Evolutionary conservation across 495 filamentous ascomycete genomes (phyloP), one percentile per base, ranked within the genome.

Genomic region (Annulohypoxylon bovei): DNA sequence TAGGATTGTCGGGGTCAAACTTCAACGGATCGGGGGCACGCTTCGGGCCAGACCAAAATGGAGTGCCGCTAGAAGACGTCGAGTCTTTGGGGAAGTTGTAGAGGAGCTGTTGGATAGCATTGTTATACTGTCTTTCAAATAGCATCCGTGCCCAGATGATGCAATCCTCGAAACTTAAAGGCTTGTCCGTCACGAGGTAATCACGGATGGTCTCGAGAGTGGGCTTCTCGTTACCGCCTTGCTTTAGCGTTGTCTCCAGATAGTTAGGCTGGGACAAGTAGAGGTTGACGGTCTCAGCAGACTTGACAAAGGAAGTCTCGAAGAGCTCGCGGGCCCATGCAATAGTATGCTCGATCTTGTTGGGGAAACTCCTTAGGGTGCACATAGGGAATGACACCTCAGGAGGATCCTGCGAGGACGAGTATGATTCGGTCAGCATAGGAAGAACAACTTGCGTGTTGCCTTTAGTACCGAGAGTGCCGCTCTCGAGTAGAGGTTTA

Each of bases 341-440:
- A 78, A 99, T 99, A 4, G 96, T 99, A 76, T 99, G 96, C 81
- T 99, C 93, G 76, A 99, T 99, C 75, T 89, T 91, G 83, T 99
- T 99, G 61, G 96, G 96, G 86, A 99, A 99, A 83, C 94, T 97
- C 66, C 94, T 88, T 60, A 99, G 84, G 3, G 96, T 99, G 78
- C 96, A 99, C 92, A 97, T 97, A 1, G 96, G 96, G 88, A 98
- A 98, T 0, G 94, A 97, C 80, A 97, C 93, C 85, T 99, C 96
- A 0, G 96, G 96, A 1, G 96, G 96, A 81, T 99, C 96, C 75
- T 97, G 96, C 5, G 95, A 98, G 70, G 94, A 97, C 3, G 96
- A 98, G 81, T 99, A 99, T 0, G 95, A 98, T 81, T 99, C 96
- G 6, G 96, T 98, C 66, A 97, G 81, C 65, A 85, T 84, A 7